Percentiles rank a stretch among this genome's conserved stretches.
These are phyloP conservation scores for Ascosphaera aggregata DNA, from an alignment of 2,329 filamentous ascomycete genomes.

Conservation along the genomic window DNA sequence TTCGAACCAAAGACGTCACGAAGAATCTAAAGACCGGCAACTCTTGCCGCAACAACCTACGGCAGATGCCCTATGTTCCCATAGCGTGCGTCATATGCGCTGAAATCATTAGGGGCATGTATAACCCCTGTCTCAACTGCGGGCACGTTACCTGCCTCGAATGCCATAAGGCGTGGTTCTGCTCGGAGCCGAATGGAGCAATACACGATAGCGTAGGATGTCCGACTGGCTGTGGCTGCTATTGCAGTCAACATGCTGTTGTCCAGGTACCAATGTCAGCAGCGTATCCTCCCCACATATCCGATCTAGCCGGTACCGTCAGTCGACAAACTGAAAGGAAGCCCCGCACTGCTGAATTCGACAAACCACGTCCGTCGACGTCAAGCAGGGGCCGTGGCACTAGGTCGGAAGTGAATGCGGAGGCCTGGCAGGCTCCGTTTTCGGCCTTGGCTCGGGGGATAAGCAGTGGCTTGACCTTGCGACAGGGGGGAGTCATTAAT, in stretches of 20 bases:
- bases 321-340: too few species aligned
- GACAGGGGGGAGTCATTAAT: not conserved
- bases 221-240: constrained; percentile 25
- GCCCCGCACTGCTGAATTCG: too few species aligned
- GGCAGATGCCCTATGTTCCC: too few species aligned
- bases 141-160: constrained; percentile 24
- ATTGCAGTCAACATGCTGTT: constrained; percentile 17
- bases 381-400: not conserved
- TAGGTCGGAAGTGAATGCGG: not conserved
- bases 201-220: constrained; percentile 9
- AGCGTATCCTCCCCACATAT: constrained; percentile 1
- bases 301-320: too few species aligned
- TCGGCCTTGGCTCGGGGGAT: not conserved
- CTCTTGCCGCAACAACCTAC: too few species aligned
- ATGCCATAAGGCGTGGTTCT: constrained; percentile 22
- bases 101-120: constrained; percentile 20
- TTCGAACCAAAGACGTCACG: too few species aligned
- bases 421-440: not conserved
- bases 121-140: constrained; percentile 23
- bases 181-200: constrained; percentile 4
- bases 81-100: constrained; percentile 23
- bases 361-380: too few species aligned
- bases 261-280: constrained; percentile 13
- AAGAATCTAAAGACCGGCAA: too few species aligned
- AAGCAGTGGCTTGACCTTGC: not conserved